A percentile compares a stretch with the other conserved stretches of the same genome.
These are phyloP conservation scores for Trypanosoma rangeli DNA, from an alignment of 208 protist genomes.

Conservation along the genomic window DNA sequence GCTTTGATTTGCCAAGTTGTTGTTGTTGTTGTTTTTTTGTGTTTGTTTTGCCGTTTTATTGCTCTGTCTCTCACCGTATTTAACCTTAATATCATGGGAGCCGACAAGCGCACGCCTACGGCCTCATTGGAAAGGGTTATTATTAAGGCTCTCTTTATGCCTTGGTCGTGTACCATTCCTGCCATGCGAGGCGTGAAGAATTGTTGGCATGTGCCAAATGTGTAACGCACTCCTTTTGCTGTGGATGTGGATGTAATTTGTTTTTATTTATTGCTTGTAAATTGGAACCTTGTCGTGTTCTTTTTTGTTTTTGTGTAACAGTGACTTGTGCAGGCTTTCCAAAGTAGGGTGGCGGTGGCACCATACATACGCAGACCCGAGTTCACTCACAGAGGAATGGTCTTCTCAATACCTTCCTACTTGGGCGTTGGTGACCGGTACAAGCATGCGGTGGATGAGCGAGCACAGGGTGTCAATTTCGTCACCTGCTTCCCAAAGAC, in stretches of 20 bases:
- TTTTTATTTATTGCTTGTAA: constrained; percentile 8
- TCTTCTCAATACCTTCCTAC: constrained; percentile 91
- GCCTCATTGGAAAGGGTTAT: neutral
- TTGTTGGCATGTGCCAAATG: neutral
- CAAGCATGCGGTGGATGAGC: constrained; percentile 61
- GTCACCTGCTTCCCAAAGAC: constrained; percentile 72
- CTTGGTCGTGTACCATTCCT: neutral
- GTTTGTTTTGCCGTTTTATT: neutral
- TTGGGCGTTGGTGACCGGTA: constrained; percentile 66
- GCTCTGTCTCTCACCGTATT: neutral
- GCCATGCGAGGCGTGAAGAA: neutral
- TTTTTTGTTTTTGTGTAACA: neutral
- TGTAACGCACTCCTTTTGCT: too few relatives aligned
- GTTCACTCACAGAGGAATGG: constrained; percentile 31
- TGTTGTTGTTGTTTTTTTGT: constrained; percentile 10
- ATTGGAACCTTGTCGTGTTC: constrained; percentile 3
- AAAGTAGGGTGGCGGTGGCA: constrained; percentile 3
- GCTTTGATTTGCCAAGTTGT: neutral
- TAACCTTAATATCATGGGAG: neutral
- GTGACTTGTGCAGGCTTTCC: neutral
- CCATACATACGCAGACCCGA: neutral
- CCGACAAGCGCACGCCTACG: neutral
- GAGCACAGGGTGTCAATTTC: constrained; percentile 68
- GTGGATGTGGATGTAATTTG: too few relatives aligned
- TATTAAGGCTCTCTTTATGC: neutral